Evolutionary conservation across 2,329 filamentous ascomycete genomes (phyloP), one percentile per base, ranked within the genome.

Genomic region (Xylariomycetidae sp.): DNA sequence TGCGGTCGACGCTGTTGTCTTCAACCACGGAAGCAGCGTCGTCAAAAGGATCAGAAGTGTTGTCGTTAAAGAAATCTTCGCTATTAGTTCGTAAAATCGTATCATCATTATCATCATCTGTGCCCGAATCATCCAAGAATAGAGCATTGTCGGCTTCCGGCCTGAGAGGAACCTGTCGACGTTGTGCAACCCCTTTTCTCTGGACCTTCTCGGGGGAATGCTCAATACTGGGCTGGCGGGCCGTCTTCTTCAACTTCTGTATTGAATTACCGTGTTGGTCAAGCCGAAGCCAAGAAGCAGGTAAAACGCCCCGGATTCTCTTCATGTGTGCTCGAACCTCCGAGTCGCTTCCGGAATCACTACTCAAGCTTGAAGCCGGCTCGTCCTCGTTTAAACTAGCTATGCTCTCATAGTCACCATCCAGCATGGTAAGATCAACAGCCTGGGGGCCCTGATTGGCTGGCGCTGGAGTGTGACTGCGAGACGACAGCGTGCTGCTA

Each of bases 271-370:
- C 8, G 20, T 69, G 61, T 37, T 74, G 69, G 47, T 81, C 75
- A 16, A 83, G 54, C 26, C 78, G 70, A 35, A 82, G 64, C 72
- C 78, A 82, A 5, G 79, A 83, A n/a, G 79, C 79, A 25, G 79
- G 79, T 27, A 82, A 64, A 6, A 82, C 77, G 15, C 78, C 77
- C 33, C 67, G 67, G 30, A 82, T 75, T 32, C 66, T 64, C 33
- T 58, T 68, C 22, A 62, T 61, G 3, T 40, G 41, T 34, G 34
- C 42, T 23, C 35, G 46, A 32, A 45, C 34, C 25, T 53, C 60
- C 10, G 59, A 49, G 16, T 72, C 65, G 2, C 59, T 58, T 4
- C 67, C 69, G 31, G 58, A 66, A 14, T 40, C 38, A 28, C 35
- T 40, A n/a, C 31, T 36, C 18, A 40, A 41, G 26, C 30, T 31